phyloP scores from a whole-genome alignment of 306 rosid species.

The Rosa rugosa region DNA sequence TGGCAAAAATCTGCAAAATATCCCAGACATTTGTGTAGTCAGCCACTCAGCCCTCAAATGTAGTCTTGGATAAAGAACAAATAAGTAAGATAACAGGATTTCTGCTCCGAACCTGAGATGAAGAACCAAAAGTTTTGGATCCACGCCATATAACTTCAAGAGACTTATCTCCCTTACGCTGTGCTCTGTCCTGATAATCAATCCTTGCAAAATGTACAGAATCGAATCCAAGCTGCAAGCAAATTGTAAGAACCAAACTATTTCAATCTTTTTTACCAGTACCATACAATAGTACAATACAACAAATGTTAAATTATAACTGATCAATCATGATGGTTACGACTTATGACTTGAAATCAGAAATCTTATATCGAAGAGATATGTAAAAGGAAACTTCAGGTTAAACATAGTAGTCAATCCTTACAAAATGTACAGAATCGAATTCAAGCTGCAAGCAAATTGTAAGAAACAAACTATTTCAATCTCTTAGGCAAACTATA shows the following conservation, averaged over 20 bases:
- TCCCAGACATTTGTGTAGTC: constrained; percentile 11
- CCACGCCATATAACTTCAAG: constrained; percentile 97
- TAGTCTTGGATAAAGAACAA: background rate
- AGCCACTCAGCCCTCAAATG: background rate
- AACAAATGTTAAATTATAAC: too few relatives aligned
- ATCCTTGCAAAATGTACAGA: constrained; percentile 92
- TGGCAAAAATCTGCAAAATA: constrained; percentile 67
- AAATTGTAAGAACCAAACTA: background rate
- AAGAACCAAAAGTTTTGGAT: constrained; percentile 78
- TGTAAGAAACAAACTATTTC: background rate
- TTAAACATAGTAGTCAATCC: constrained; percentile 53
- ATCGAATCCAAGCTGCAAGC: constrained; percentile 81
- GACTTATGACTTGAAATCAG: too few relatives aligned
- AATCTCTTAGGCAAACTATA: background rate
- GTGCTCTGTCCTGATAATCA: constrained; percentile 82
- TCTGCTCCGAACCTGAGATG: constrained; percentile 59
- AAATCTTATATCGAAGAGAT: too few relatives aligned
- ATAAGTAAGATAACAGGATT: background rate
- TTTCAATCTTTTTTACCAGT: background rate
- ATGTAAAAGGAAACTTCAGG: too few relatives aligned
- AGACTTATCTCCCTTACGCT: constrained; percentile 64
- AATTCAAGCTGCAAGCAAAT: constrained; percentile 68
- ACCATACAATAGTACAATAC: background rate
- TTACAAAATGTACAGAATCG: constrained; percentile 75
- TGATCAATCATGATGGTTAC: too few relatives aligned